A percentile compares a stretch with the other conserved stretches of the same genome.
Evolutionary conservation across 306 rosid genomes (phyloP).

Genomic region (Gastrolobium bilobum): DNA sequence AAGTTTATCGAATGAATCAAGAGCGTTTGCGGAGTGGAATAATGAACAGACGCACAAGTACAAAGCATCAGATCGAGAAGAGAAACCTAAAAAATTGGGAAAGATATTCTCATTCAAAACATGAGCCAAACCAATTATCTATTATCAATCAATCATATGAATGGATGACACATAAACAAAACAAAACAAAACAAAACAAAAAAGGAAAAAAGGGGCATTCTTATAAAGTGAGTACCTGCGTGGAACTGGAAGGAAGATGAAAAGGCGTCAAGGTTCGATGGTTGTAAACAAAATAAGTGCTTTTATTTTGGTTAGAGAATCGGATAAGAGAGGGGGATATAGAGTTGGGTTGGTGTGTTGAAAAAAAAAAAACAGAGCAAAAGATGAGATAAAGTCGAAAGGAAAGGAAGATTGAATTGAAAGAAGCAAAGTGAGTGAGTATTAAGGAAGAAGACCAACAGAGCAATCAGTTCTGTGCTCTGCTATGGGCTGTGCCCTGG

Average conservation of each 20-base stretch:
- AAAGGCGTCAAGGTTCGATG: background rate
- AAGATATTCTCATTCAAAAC: background rate
- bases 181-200: background rate
- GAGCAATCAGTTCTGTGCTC: background rate
- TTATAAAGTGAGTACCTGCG: conserved; percentile 31
- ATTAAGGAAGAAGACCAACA: background rate
- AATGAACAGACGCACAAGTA: conserved; percentile 34
- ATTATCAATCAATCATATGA: background rate
- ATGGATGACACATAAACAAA: background rate
- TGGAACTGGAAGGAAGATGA: conserved; percentile 11
- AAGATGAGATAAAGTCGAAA: background rate
- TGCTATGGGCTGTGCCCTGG: background rate
- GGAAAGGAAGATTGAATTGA: background rate
- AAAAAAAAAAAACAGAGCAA: background rate
- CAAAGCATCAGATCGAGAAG: conserved; percentile 41
- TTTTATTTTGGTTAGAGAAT: background rate
- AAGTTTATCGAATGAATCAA: background rate
- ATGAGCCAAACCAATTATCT: background rate
- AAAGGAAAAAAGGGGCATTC: background rate
- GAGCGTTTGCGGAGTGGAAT: background rate
- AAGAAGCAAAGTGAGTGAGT: conserved; percentile 25
- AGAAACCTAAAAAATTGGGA: background rate
- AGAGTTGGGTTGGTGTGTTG: conserved; percentile 24
- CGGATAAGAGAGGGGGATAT: background rate
- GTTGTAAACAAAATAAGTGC: background rate